Conservation (phyloP, 108 stramenopile genomes). For the Thalassiosira profunda region DNA sequence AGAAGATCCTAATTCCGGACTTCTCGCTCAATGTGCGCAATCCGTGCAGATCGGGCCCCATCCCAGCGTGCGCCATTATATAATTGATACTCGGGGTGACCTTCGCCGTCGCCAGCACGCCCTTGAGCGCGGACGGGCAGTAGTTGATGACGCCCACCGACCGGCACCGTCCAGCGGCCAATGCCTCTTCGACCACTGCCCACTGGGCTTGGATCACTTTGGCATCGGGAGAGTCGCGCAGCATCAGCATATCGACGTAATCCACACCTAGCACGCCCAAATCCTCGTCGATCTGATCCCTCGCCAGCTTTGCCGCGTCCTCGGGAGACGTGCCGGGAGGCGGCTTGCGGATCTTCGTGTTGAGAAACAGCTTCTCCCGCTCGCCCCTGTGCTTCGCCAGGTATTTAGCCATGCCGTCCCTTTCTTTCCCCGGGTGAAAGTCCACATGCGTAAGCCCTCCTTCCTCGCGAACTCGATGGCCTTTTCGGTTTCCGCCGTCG, state of each 20-base stretch:
- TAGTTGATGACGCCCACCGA: slow-evolving; percentile 62
- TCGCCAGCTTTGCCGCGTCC: slow-evolving; percentile 41
- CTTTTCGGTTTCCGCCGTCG: slow-evolving; percentile 41
- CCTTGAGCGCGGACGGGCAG: slow-evolving; percentile 41
- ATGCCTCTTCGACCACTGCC: slow-evolving; percentile 57
- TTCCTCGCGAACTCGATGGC: slow-evolving; percentile 30
- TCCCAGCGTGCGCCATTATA: slow-evolving; percentile 52
- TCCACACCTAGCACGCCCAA: slow-evolving; percentile 33
- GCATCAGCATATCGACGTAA: slow-evolving; percentile 60
- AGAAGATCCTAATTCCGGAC: slow-evolving; percentile 54
- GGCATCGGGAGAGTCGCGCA: slow-evolving; percentile 56
- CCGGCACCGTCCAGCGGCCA: slow-evolving; percentile 33
- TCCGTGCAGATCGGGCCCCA: slow-evolving; percentile 45
- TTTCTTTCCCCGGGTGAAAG: slow-evolving; percentile 64
- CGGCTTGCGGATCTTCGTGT: slow-evolving; percentile 66
- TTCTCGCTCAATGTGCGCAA: slow-evolving; percentile 41
- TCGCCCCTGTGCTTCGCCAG: slow-evolving; percentile 4
- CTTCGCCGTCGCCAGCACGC: slow-evolving; percentile 46
- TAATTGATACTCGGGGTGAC: slow-evolving; percentile 57
- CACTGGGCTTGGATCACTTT: slow-evolving; percentile 60
- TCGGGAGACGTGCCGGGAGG: slow-evolving; percentile 47
- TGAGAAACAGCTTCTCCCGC: slow-evolving; percentile 44
- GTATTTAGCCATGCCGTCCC: slow-evolving; percentile 54
- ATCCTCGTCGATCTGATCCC: slow-evolving; percentile 57
- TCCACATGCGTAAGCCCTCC: slow-evolving; percentile 58